Conservation (phyloP, 257 asterid genomes). For the Rhazya stricta region DNA sequence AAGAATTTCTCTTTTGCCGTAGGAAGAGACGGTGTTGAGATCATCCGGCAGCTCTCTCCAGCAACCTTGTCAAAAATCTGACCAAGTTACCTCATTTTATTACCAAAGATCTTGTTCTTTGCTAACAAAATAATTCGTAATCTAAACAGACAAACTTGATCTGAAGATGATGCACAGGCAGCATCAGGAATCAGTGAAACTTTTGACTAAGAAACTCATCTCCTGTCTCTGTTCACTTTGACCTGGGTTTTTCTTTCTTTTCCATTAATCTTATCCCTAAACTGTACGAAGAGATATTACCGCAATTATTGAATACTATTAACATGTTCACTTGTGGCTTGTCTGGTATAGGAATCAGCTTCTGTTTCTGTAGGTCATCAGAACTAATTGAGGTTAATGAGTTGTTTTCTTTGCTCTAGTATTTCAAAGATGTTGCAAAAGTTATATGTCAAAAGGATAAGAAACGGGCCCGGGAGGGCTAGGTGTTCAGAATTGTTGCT, state of each 20-base stretch:
- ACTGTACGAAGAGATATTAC: not conserved
- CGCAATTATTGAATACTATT: not conserved
- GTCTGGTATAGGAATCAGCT: not conserved
- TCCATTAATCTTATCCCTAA: not conserved
- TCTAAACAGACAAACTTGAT: not conserved
- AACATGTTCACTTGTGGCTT: no score
- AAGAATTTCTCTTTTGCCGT: not conserved
- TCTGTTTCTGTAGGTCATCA: not conserved
- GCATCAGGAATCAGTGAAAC: not conserved
- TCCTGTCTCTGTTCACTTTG: not conserved
- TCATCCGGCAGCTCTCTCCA: not conserved
- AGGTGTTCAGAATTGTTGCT: not conserved
- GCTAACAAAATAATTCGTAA: not conserved
- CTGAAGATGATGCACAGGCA: not conserved
- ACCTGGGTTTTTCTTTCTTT: not conserved
- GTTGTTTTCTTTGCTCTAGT: no score
- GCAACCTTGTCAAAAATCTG: not conserved
- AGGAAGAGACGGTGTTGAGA: not conserved
- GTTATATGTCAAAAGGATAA: not conserved
- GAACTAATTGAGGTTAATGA: not conserved
- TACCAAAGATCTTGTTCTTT: no score
- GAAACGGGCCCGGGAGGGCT: not conserved
- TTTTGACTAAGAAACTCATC: not conserved
- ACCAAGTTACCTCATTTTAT: no score
- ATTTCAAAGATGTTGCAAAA: not conserved